Evolutionary conservation across 345 rosid genomes (phyloP).

Genomic region (Salix caprea): DNA sequence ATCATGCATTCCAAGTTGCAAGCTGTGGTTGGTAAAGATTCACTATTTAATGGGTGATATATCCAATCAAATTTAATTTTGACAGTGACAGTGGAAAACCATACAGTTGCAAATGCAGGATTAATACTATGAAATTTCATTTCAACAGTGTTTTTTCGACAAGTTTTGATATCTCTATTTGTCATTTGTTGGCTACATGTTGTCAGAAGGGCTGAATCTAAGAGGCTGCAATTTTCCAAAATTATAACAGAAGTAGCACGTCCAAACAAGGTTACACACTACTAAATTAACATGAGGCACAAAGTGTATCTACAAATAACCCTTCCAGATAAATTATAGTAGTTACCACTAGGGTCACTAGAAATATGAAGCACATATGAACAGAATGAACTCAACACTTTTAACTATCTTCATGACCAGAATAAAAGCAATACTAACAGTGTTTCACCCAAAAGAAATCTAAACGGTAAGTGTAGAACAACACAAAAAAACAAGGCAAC

Average conservation of each 20-base stretch:
- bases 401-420: not conserved
- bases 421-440: not conserved
- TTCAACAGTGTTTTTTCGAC: not conserved
- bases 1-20: not conserved
- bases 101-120: not conserved
- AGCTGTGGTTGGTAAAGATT: not conserved
- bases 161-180: not conserved
- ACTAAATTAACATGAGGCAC: not conserved
- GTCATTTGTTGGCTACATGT: not conserved
- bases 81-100: not conserved
- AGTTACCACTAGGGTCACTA: not conserved
- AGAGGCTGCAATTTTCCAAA: not conserved
- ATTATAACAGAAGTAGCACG: not conserved
- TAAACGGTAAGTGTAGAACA: not conserved
- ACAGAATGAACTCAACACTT: not conserved
- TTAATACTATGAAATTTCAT: not conserved
- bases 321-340: not conserved
- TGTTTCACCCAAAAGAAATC: not conserved
- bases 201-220: not conserved
- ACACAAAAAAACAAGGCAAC: not conserved
- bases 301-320: not conserved
- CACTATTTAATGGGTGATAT: not conserved
- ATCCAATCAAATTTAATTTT: not conserved
- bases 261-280: not conserved
- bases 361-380: not conserved